Evolutionary conservation across 2,329 filamentous ascomycete species (phyloP).

Genomic region (Monilinia vaccinii-corymbosi): DNA sequence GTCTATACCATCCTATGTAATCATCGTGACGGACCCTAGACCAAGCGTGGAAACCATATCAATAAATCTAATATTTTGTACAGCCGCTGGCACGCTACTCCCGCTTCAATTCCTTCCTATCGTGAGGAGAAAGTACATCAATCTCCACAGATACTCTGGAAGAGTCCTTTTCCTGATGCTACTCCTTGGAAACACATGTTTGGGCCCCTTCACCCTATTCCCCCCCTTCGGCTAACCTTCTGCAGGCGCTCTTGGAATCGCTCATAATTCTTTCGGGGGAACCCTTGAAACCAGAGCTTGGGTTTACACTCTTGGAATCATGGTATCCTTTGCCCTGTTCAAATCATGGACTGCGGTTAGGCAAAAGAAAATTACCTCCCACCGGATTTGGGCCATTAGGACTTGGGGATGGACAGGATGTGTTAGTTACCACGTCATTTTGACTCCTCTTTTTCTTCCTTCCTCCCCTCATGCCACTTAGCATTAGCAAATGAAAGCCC

Average conservation of each 20-base stretch:
- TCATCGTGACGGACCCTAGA: background rate
- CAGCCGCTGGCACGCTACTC: conserved; percentile 4
- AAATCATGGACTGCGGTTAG: background rate
- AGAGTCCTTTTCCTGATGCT: background rate
- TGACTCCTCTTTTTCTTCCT: background rate
- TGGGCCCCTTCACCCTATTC: too few relatives aligned
- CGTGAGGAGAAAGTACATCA: background rate
- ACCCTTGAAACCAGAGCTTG: conserved; percentile 1
- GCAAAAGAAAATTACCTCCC: background rate
- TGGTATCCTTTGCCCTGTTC: background rate
- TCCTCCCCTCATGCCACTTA: background rate
- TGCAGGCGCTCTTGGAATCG: background rate
- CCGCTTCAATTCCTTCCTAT: conserved; percentile 2
- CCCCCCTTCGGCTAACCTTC: background rate
- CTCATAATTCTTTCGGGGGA: background rate
- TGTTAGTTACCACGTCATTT: background rate
- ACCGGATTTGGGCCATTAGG: conserved; percentile 5
- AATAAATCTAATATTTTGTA: background rate
- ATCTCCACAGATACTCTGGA: background rate
- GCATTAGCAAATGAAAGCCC: too few relatives aligned
- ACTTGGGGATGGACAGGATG: conserved; percentile 3
- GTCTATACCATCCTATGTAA: background rate
- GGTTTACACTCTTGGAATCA: background rate
- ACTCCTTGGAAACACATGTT: background rate
- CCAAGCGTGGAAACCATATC: background rate